Base-by-base conservation (phyloP, 1,284 basidiomycete genomes). In the Ceratobasidium papillatum region DNA sequence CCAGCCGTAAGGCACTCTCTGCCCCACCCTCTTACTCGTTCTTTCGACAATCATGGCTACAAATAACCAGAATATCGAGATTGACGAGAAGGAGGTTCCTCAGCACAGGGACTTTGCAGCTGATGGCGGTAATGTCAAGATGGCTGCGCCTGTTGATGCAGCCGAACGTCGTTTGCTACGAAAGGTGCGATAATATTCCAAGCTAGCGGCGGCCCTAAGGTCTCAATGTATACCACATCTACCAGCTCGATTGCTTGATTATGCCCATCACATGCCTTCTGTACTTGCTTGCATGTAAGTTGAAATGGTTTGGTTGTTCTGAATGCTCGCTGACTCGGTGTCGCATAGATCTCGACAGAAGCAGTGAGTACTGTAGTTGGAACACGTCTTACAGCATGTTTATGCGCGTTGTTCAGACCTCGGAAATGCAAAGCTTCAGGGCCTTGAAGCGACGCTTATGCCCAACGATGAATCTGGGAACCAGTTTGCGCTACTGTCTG, bases 401-500 rank as follows among this genome's bases (percentile, higher is more conserved):
- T 30, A 59, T 27, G 11, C 19, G 2, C 41, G 9, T 38, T n/a
- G n/a, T 43, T 27, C 45, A 72, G 68, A 72, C 34, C 68, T 72
- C 8, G 68, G 68, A 36, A 72, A 72, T 36, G 68, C 68, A 1
- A 72, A 72, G 43, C 58, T 72, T 22, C 68, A 72, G 25, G 68
- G 68, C 5, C 45, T 72, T 19, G 68, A 72, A 56, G 22, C 41
- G 30, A 72, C 68, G 19, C 43, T 72, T 19, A 72, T 72, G 58
- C 68, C 68, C 22, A 72, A 72, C 25, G 68, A 72, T 34, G 58
- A 72, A 49, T 72, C 68, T 27, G 68, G 68, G 7, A 32, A 72
- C 43, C 68, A 72, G 45, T 72, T 72, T 61, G 68, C 68, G 19
- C 34, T 72, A n/a, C 36, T 72, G 36, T 72, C 68, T 27, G 68